Base-by-base conservation (phyloP, 805 yeast species). In the Cyberlindnera mycetangii region DNA sequence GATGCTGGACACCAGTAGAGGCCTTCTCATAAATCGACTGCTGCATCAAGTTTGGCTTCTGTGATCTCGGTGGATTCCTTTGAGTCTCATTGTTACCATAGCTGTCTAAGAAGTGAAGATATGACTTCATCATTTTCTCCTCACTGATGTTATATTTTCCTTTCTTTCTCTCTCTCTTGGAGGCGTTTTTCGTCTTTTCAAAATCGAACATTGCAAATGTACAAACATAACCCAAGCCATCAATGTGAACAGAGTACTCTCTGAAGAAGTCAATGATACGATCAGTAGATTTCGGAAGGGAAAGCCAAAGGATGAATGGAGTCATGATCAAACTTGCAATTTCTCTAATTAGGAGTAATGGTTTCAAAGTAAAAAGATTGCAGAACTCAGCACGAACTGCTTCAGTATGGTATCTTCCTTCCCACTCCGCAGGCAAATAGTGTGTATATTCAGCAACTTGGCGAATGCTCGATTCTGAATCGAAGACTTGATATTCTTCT, bases 161-260 rank as follows among this genome's bases (percentile, higher is more conserved):
- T 33, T 64, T 59, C 60, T 45, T 50, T 9, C 48, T 50, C 44
- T 45, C 22, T 25, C 49, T 25, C 50, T 69, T 69, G 48, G 34
- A 24, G 47, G 68, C 66, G 47, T 69, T 66, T 44, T 71, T 75
- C 48, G 75, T 73, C 51, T 78, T 79, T 49, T 83, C 89, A 50
- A 85, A 79, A 53, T 88, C 84, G 66, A 93, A 93, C 82, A 88
- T 87, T 2, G 98, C 98, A 72, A 83, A 89, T 24, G 88, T 83
- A 60, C 98, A 92, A 31, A 93, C 96, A 58, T 90, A 85, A 0
- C 99, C 99, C 32, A 93, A 69, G 0, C 97, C 98, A 67, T 90
- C 97, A 38, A 90, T 88, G 61, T 92, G 93, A 11, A 89, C 82
- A 11, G 96, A 82, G 53, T 79, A 84, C 47, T 92, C 97, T 44